phyloP scores from a whole-genome alignment of 2,329 filamentous ascomycete species.

The Lecanoromycetidae sp. region DNA sequence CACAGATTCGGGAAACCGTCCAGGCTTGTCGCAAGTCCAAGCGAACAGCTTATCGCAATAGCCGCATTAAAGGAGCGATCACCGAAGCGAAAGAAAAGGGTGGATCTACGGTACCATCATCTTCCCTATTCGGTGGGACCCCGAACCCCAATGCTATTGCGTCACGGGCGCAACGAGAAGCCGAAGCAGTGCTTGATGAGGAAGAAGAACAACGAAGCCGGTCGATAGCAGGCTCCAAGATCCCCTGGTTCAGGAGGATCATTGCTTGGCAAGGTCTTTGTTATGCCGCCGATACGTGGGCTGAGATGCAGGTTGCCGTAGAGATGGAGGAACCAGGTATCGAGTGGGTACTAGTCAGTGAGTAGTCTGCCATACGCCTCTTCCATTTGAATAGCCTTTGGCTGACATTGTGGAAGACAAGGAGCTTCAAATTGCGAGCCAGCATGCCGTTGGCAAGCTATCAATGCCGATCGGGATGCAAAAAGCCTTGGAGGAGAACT shows the following conservation, averaged over 20 bases:
- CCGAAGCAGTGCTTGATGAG: slow-evolving; percentile 7
- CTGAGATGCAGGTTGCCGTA: slow-evolving; percentile 14
- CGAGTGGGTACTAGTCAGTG: slow-evolving; percentile 12
- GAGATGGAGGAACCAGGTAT: slow-evolving; percentile 15
- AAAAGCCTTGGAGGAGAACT: slow-evolving; percentile 7
- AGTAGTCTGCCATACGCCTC: slow-evolving; percentile 4
- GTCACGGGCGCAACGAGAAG: slow-evolving; percentile 4
- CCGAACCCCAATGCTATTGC: not conserved
- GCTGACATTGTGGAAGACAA: slow-evolving; percentile 4
- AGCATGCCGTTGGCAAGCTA: slow-evolving; percentile 11
- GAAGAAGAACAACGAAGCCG: slow-evolving; percentile 12
- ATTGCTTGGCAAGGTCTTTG: slow-evolving; percentile 10
- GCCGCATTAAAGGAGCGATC: slow-evolving; percentile 7
- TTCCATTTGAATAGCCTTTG: not conserved
- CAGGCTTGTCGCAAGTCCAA: slow-evolving; percentile 9
- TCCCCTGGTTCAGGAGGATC: slow-evolving; percentile 9
- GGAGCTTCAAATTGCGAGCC: slow-evolving; percentile 3
- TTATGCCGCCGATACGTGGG: slow-evolving; percentile 4
- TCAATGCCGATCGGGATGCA: not conserved
- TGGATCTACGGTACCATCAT: not conserved
- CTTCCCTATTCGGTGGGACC: slow-evolving; percentile 10
- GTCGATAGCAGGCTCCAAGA: slow-evolving; percentile 11
- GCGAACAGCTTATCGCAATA: slow-evolving; percentile 4
- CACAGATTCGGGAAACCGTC: slow-evolving; percentile 8
- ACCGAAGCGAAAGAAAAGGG: not conserved